These are phyloP conservation scores for Tylopilus plumbeoviolaceoides DNA, from an alignment of 768 basidiomycete genomes.

Conservation along the genomic window DNA sequence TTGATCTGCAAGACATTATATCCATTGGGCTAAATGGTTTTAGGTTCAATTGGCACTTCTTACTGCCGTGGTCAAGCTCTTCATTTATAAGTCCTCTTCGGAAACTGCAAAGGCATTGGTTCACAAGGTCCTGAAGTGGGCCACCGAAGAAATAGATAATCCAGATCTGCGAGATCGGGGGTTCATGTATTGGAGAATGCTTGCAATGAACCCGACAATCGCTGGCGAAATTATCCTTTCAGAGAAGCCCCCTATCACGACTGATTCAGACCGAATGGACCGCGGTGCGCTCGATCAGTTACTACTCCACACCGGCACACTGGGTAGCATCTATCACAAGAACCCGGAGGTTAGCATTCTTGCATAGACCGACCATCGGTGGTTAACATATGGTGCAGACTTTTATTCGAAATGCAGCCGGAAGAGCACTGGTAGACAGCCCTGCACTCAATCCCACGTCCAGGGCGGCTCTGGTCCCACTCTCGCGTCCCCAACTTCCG, in stretches of 20 bases:
- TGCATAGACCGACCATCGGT: not conserved
- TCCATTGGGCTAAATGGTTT: not conserved
- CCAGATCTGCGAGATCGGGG: slow-evolving; percentile 96
- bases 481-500: slow-evolving; percentile 50
- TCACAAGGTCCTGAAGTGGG: slow-evolving; percentile 93
- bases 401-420: slow-evolving; percentile 87
- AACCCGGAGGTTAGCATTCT: slow-evolving; percentile 72
- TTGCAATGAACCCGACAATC: slow-evolving; percentile 86
- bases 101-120: slow-evolving; percentile 86
- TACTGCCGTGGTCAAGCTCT: slow-evolving; percentile 93
- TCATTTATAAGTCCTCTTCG: slow-evolving; percentile 82
- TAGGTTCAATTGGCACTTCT: slow-evolving; percentile 95
- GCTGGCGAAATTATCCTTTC: slow-evolving; percentile 89
- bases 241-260: slow-evolving; percentile 96
- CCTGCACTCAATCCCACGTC: slow-evolving; percentile 87
- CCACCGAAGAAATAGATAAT: slow-evolving; percentile 97
- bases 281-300: slow-evolving; percentile 94
- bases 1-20: not conserved
- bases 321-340: slow-evolving; percentile 97
- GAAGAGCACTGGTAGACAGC: slow-evolving; percentile 79
- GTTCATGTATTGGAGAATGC: slow-evolving; percentile 99
- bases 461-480: slow-evolving; percentile 61
- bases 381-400: slow-evolving; percentile 47
- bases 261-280: slow-evolving; percentile 97
- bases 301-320: slow-evolving; percentile 86